Evolutionary conservation across 176 grass and related monocot species (phyloP), one percentile per base, ranked within the genome.

Genomic region (Bromus sterilis): DNA sequence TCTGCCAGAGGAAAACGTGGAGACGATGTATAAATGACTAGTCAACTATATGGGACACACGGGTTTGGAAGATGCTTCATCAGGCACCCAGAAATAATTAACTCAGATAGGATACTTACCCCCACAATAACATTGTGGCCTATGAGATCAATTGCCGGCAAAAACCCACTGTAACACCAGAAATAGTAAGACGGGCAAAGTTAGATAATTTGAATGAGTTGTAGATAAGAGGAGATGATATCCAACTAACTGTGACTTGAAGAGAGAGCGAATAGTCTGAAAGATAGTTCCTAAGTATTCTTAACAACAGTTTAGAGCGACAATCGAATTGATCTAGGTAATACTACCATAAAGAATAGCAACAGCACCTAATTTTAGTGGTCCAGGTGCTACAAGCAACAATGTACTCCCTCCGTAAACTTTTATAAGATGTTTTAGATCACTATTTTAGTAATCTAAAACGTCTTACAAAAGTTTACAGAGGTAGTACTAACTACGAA

Each of bases 121-220:
- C 97, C 97, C 57, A 96, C 97, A 58, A 99, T 84, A 82, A 25
- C 87, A 51, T 75, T 88, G 32, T 16, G 81, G 30, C 91, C 78
- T 71, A 99, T 88, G 44, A 99, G 12, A 85, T 99, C 97, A 80
- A 99, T 89, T 46, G 93, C 97, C 0, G 91, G 87, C 51, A 99
- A 90, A 86, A 99, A 93, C 58, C 97, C 97, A 77, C 97, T 99
- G 89, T 66, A 87, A 20, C 39, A 80, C 41, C 41, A 78, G 78
- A 64, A 51, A 76, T 5, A n/a, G 0, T 51, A 63, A 61, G 31
- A 34, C n/a, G 78, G 25, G 12, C 12, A 71, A 66, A 42, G 48
- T 7, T 62, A 86, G 20, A 82, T 31, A 33, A 79, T 53, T 8
- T 37, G 33, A 77, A 24, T 25, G 24, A 20, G 59, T 64, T 75